Percentiles rank a stretch among this genome's conserved stretches.
phyloP scores from a whole-genome alignment of 2,329 filamentous ascomycete species.

The Sphaceloma murrayae region DNA sequence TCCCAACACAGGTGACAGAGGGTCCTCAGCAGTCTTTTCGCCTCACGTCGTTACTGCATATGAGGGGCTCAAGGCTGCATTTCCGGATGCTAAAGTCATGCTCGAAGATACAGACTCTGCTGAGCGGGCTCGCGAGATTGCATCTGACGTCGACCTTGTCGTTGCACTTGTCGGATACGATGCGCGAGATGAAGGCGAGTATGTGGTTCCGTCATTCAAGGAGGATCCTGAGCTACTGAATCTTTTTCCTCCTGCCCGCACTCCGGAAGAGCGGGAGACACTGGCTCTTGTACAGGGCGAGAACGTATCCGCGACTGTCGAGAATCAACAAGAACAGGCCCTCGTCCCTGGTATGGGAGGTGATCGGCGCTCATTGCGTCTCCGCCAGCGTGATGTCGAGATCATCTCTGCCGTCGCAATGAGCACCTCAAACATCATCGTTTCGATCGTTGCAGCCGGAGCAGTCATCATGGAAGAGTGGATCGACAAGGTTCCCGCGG shows the following conservation, averaged over 20 bases:
- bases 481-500: conserved; percentile 16
- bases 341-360: conserved; percentile 16
- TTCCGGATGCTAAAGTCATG: conserved; percentile 11
- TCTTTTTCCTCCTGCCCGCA: conserved; percentile 16
- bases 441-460: conserved; percentile 17
- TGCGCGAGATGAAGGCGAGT: conserved; percentile 17
- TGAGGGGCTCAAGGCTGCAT: conserved; percentile 17
- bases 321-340: not conserved
- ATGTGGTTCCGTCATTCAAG: conserved; percentile 18
- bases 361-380: conserved; percentile 18
- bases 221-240: conserved; percentile 13
- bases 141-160: conserved; percentile 13
- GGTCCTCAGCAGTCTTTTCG: conserved; percentile 18
- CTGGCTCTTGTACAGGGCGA: not conserved
- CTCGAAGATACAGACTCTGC: conserved; percentile 17
- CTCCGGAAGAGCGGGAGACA: conserved; percentile 7
- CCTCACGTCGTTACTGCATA: conserved; percentile 18
- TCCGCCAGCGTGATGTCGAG: conserved; percentile 15
- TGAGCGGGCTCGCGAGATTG: conserved; percentile 11
- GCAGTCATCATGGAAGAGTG: conserved; percentile 19
- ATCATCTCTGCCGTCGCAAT: conserved; percentile 16
- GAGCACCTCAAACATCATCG: conserved; percentile 12
- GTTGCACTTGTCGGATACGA: conserved; percentile 17
- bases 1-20: conserved; percentile 18
- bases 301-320: conserved; percentile 1